Evolutionary conservation across 1,284 basidiomycete genomes (phyloP).

Genomic region (Boletus subluridellus): DNA sequence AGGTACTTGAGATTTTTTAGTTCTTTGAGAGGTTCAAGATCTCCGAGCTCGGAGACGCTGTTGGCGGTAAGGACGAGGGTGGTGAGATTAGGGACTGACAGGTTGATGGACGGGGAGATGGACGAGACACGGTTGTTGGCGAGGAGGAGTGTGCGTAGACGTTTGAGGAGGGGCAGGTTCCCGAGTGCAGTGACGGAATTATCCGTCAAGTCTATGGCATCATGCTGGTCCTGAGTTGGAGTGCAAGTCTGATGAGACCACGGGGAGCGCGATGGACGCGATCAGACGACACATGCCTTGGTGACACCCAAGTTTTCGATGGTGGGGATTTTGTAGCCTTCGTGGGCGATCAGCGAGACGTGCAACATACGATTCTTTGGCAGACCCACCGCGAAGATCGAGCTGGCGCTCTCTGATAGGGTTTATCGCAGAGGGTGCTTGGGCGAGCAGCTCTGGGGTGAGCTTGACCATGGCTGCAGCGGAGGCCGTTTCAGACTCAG

Average conservation of each 20-base stretch:
- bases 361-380: conserved; percentile 24
- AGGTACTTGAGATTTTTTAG: conserved; percentile 79
- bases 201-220: conserved; percentile 93
- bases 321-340: conserved; percentile 94
- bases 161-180: conserved; percentile 80
- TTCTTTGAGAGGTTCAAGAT: conserved; percentile 80
- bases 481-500: conserved; percentile 48
- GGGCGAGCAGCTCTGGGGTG: conserved; percentile 84
- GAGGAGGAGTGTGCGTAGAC: conserved; percentile 75
- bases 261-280: conserved; percentile 4
- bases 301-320: conserved; percentile 99
- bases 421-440: conserved; percentile 78
- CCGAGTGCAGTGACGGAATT: conserved; percentile 89
- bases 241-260: conserved; percentile 14
- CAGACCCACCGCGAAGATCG: conserved; percentile 80
- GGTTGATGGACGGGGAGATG: conserved; percentile 76
- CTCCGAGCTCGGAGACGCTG: conserved; percentile 70
- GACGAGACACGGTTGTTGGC: conserved; percentile 86
- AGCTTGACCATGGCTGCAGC: conserved; percentile 70
- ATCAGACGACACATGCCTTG: conserved; percentile 53
- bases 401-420: conserved; percentile 93
- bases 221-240: conserved; percentile 74
- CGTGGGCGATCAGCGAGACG: conserved; percentile 14
- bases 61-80: conserved; percentile 82
- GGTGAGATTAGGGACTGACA: conserved; percentile 80